Percentiles rank a stretch among this genome's conserved stretches.
Conservation (phyloP, 2,329 filamentous ascomycete species). For the Cadophora gregata region DNA sequence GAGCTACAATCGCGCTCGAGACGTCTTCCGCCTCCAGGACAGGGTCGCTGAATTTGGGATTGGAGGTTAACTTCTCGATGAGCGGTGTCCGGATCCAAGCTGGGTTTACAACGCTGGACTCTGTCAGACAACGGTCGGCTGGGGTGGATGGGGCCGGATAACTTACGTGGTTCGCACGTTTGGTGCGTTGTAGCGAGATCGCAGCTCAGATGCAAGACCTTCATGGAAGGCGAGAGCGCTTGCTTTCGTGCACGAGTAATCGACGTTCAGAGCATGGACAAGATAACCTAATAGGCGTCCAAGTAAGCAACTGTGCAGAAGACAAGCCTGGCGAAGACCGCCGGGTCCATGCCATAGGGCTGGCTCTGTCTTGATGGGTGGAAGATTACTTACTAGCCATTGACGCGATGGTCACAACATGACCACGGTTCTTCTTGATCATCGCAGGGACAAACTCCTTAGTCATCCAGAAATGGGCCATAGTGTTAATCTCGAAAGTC, state of each 20-base stretch:
- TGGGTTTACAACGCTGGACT: conserved; percentile 26
- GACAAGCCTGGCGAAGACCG: too few species aligned
- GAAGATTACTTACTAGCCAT: conserved; percentile 20
- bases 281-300: conserved; percentile 25
- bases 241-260: conserved; percentile 73
- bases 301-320: background rate
- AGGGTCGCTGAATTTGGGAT: conserved; percentile 55
- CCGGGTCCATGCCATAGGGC: background rate
- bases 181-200: conserved; percentile 64
- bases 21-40: conserved; percentile 65
- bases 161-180: conserved; percentile 56
- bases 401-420: conserved; percentile 56
- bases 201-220: conserved; percentile 62
- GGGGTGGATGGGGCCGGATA: background rate
- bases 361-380: background rate
- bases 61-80: conserved; percentile 58
- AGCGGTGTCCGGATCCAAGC: conserved; percentile 58
- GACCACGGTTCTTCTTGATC: conserved; percentile 69
- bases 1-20: conserved; percentile 63
- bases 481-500: conserved; percentile 73
- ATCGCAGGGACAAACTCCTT: conserved; percentile 72
- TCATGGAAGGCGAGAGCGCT: conserved; percentile 72
- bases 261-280: conserved; percentile 49
- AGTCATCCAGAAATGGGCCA: conserved; percentile 68
- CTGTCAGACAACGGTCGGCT: background rate